Conservation (phyloP, 192 early-diverging fungal genomes). For the Haplosporangium gracile region DNA sequence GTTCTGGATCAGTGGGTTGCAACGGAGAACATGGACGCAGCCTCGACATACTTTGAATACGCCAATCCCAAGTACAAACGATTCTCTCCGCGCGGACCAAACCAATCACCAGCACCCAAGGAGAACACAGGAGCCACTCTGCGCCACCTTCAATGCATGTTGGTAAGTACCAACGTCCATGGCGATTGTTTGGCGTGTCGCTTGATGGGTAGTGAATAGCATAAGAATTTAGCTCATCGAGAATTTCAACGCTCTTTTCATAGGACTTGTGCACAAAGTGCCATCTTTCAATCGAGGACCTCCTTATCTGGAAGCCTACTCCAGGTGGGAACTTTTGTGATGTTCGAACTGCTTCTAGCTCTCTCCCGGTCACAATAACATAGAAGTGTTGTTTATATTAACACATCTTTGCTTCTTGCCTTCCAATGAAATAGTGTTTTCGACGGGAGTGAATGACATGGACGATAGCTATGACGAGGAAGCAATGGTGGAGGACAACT, state of each 20-base stretch:
- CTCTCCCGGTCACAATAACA: neutral
- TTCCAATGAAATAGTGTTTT: constrained; percentile 24
- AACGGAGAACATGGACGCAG: constrained; percentile 30
- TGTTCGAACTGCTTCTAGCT: no score
- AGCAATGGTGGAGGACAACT: constrained; percentile 49
- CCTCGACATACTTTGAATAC: constrained; percentile 36
- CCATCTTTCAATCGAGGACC: constrained; percentile 40
- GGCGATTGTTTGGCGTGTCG: neutral
- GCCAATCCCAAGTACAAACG: constrained; percentile 40
- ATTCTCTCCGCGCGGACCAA: constrained; percentile 44
- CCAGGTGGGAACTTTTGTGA: constrained; percentile 18
- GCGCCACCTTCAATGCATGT: constrained; percentile 27
- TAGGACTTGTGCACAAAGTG: constrained; percentile 35
- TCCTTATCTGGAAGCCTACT: constrained; percentile 43
- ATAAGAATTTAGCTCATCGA: neutral
- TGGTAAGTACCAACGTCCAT: constrained; percentile 13
- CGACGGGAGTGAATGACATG: constrained; percentile 35
- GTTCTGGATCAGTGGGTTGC: constrained; percentile 49
- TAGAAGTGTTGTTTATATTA: neutral
- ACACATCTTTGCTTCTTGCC: neutral
- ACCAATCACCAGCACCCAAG: constrained; percentile 5
- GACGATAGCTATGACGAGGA: constrained; percentile 51
- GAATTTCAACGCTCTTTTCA: neutral
- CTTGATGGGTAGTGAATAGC: neutral
- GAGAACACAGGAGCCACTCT: constrained; percentile 15